phyloP scores from a whole-genome alignment of 2,329 filamentous ascomycete genomes.

The Eutypa lata region DNA sequence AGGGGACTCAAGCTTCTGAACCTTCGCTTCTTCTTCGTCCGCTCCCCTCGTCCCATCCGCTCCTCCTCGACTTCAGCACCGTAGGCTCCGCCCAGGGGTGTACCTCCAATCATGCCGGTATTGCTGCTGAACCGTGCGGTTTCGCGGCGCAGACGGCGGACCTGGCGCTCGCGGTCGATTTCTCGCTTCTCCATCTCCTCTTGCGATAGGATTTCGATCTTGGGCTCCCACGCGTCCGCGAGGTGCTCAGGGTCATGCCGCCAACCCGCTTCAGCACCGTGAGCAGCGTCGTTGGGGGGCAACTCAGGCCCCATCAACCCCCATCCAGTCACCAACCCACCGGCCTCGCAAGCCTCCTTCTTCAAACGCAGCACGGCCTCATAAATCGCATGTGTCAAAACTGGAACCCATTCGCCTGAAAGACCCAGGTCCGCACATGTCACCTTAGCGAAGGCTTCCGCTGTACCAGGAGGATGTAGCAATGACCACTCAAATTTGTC shows the following conservation, averaged over 20 bases:
- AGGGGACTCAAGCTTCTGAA: constrained; percentile 85
- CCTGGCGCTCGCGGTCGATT: constrained; percentile 87
- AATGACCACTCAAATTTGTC: constrained; percentile 99
- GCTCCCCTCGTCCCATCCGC: constrained; percentile 84
- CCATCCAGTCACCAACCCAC: constrained; percentile 75
- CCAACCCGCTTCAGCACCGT: constrained; percentile 84
- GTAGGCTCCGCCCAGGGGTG: constrained; percentile 53
- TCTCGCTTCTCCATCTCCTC: constrained; percentile 98
- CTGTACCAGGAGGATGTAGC: constrained; percentile 84
- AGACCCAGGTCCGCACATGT: constrained; percentile 92
- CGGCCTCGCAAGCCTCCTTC: constrained; percentile 93
- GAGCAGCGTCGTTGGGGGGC: constrained; percentile 84
- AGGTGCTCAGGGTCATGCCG: constrained; percentile 90
- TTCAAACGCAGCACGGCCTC: constrained; percentile 89
- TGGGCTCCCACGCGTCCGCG: constrained; percentile 79
- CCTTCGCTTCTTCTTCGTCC: constrained; percentile 91
- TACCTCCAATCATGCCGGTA: constrained; percentile 74
- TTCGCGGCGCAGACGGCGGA: constrained; percentile 80
- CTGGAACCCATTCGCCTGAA: constrained; percentile 87
- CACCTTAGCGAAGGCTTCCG: constrained; percentile 86
- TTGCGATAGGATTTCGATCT: constrained; percentile 77
- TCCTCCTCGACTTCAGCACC: constrained; percentile 65
- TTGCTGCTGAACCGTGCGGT: constrained; percentile 90
- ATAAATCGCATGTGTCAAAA: constrained; percentile 94
- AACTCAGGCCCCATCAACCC: constrained; percentile 67